Evolutionary conservation across 2,329 filamentous ascomycete species (phyloP), one percentile per base, ranked within the genome.

Genomic region (Mollisia scopiformis): DNA sequence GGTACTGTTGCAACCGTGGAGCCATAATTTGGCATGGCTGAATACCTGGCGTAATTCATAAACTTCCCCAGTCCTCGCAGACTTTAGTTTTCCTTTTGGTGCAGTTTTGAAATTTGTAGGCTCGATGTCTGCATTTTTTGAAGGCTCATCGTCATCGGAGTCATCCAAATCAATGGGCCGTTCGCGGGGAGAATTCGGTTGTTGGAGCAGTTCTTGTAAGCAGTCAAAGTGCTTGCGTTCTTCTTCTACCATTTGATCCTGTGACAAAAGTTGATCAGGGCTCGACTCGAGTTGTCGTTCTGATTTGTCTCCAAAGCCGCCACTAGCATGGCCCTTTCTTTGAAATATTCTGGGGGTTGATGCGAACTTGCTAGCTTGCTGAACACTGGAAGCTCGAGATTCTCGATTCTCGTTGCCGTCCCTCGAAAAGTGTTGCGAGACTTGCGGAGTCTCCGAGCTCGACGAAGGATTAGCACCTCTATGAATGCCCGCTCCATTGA

Each of bases 31-130:
- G 6, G 2, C 16, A 6, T 41, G 46, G 14, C 25, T 43, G 19
- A 61, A 58, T 4, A 54, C 7, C 31, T 59, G 57, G 21, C 19
- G 28, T 21, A 59, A 16, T 3, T 39, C 8, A n/a, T 53, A 53
- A 3, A 21, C 31, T 10, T 46, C 56, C 23, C 19, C 21, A 27
- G 3, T 41, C 23, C 13, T 14, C 1, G 2, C 8, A 8, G 33
- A 11, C n/a, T 5, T 25, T 6, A 23, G n/a, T 2, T 58, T 39
- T 19, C 1, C 11, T 41, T 39, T 55, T 8, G 43, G 6, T 2
- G 41, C 16, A 28, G 43, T 3, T 16, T 19, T 51, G 31, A 37
- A 62, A 2, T 27, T 19, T 2, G 23, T 49, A 31, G 55, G 49
- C 25, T 16, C 11, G 14, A 61, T 61, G 23, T 61, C 33, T 1